A percentile compares a stretch with the other conserved stretches of the same genome.
Conservation (phyloP, 1,139 yeast species). For the Candida sanyaensis region DNA sequence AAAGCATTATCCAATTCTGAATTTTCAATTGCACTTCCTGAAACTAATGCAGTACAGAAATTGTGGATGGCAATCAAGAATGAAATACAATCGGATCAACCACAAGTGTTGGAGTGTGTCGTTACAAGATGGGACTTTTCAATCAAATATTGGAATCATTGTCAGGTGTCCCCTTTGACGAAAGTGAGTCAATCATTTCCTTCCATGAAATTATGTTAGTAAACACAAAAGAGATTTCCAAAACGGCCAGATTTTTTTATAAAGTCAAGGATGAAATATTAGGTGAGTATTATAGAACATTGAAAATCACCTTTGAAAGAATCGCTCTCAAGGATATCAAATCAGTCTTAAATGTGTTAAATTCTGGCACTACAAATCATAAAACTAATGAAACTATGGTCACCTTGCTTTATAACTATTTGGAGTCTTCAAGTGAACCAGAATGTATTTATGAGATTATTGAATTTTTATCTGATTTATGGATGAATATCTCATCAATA, state of each 20-base stretch:
- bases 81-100: conserved; percentile 29
- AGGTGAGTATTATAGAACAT: conserved; percentile 33
- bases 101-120: conserved; percentile 25
- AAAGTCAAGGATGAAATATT: conserved; percentile 42
- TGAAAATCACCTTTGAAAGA: conserved; percentile 13
- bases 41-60: not conserved
- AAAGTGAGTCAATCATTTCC: conserved; percentile 10
- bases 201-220: conserved; percentile 22
- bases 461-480: conserved; percentile 42
- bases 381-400: conserved; percentile 29
- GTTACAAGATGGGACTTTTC: conserved; percentile 37
- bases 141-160: conserved; percentile 20
- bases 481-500: conserved; percentile 62
- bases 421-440: conserved; percentile 5
- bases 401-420: conserved; percentile 15
- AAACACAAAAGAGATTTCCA: conserved; percentile 25
- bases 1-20: conserved; percentile 12
- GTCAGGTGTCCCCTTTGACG: conserved; percentile 6
- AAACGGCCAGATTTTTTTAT: conserved; percentile 37
- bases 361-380: conserved; percentile 26
- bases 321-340: conserved; percentile 5
- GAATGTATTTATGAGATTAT: conserved; percentile 20
- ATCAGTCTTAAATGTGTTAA: conserved; percentile 17
- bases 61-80: conserved; percentile 22
- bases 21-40: conserved; percentile 5